Percentiles rank a stretch among this genome's conserved stretches.
Evolutionary conservation across 768 basidiomycete genomes (phyloP).

Genomic region (Baorangia bicolor): DNA sequence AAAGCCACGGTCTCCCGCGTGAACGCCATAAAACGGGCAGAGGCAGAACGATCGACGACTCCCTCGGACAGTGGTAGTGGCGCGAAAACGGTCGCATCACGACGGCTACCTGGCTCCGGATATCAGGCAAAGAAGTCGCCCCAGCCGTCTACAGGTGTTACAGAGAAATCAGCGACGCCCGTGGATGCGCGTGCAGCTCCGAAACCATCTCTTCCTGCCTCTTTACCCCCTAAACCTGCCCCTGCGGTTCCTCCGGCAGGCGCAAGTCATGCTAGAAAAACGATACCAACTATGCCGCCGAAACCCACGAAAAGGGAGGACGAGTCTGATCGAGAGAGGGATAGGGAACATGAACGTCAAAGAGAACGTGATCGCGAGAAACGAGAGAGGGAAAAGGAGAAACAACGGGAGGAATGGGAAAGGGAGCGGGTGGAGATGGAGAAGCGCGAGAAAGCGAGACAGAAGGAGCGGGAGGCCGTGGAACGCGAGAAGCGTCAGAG

Average conservation of each 20-base stretch:
- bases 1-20: conserved; percentile 31
- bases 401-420: conserved; percentile 23
- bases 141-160: conserved; percentile 15
- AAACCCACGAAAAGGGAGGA: conserved; percentile 26
- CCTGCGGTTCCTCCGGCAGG: conserved; percentile 28
- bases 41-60: conserved; percentile 21
- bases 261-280: conserved; percentile 29
- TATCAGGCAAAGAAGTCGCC: conserved; percentile 40
- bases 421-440: conserved; percentile 18
- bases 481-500: conserved; percentile 28
- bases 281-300: conserved; percentile 23
- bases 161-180: conserved; percentile 26
- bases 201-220: conserved; percentile 27
- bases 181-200: conserved; percentile 29
- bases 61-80: conserved; percentile 13
- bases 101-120: conserved; percentile 50
- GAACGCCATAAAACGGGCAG: conserved; percentile 31
- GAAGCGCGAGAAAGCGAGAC: conserved; percentile 21
- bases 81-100: conserved; percentile 23
- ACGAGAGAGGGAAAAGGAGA: conserved; percentile 24
- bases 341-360: conserved; percentile 24
- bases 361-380: conserved; percentile 27
- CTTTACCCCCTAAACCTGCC: conserved; percentile 36
- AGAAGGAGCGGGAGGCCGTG: conserved; percentile 20
- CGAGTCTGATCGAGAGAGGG: conserved; percentile 29